Percentiles rank a stretch among this genome's conserved stretches.
phyloP scores from a whole-genome alignment of 208 protist species.

The Trypanosoma brucei region DNA sequence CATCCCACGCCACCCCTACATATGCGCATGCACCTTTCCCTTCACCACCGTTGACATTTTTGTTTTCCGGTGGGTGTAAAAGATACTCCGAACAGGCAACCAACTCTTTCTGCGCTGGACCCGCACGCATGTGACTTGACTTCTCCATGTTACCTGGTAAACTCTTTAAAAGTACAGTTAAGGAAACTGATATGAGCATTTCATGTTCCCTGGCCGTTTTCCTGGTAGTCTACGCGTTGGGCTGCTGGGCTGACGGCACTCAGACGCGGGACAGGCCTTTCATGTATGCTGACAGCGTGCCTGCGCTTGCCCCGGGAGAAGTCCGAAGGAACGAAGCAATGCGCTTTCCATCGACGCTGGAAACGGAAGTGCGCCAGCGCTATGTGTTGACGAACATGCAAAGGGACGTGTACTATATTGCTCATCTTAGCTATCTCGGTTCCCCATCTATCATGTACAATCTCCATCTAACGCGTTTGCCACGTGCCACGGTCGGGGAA shows the following conservation, averaged over 20 bases:
- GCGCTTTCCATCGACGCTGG: not conserved
- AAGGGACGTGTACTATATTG: not conserved
- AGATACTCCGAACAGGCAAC: too few species aligned
- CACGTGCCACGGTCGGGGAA: conserved; percentile 1
- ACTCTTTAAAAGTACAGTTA: too few species aligned
- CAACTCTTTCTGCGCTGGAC: too few species aligned
- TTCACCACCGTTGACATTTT: too few species aligned
- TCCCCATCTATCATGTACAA: conserved; percentile 21
- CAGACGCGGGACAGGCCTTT: not conserved
- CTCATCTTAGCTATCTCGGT: conserved; percentile 15
- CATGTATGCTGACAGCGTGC: conserved; percentile 3
- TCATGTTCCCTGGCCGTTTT: not conserved
- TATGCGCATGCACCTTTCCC: too few species aligned
- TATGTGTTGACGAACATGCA: conserved; percentile 13
- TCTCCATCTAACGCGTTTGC: conserved; percentile 7
- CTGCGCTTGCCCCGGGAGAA: conserved; percentile 6
- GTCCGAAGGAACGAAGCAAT: conserved; percentile 11
- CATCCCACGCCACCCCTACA: too few species aligned
- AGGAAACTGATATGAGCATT: too few species aligned
- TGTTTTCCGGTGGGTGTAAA: too few species aligned
- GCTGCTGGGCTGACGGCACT: not conserved
- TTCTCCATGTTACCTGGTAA: too few species aligned
- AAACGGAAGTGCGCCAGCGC: conserved; percentile 8
- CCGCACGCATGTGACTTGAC: too few species aligned
- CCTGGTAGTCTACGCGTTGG: not conserved